Conservation (phyloP, 108 stramenopile species). For the Parietichytrium sp. region DNA sequence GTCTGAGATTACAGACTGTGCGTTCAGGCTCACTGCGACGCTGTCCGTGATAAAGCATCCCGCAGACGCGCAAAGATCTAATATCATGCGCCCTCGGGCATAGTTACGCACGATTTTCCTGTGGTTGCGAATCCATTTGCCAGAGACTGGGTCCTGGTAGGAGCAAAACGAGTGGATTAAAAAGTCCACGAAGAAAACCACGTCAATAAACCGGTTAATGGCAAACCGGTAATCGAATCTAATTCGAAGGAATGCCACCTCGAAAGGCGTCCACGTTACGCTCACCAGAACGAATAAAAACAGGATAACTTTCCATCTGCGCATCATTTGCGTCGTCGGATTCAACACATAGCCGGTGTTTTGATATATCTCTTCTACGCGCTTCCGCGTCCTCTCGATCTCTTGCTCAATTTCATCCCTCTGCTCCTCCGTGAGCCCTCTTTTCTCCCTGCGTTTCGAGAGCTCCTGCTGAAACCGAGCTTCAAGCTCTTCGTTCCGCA, state of each 20-base stretch:
- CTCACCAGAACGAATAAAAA: background rate
- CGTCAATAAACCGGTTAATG: background rate
- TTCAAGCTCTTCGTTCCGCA: no score
- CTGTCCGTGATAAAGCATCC: background rate
- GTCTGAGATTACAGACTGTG: no score
- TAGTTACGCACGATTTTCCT: background rate
- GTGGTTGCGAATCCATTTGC: background rate
- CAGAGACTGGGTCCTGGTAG: constrained; percentile 22
- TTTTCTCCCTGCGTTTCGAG: no score
- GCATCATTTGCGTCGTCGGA: background rate
- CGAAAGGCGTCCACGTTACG: constrained; percentile 20
- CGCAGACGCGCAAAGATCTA: background rate
- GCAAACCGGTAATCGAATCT: background rate
- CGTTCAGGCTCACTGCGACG: no score
- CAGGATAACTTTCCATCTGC: background rate
- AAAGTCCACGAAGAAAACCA: background rate
- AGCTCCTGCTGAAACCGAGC: no score
- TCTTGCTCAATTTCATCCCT: background rate
- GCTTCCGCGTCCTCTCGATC: background rate
- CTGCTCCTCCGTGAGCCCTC: no score
- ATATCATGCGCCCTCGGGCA: background rate
- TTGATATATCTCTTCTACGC: constrained; percentile 2
- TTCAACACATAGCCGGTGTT: background rate
- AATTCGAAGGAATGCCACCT: background rate
- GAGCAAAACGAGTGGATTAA: background rate